These are phyloP conservation scores for Metarhizium brunneum DNA, from an alignment of 2,329 filamentous ascomycete genomes.

Conservation along the genomic window DNA sequence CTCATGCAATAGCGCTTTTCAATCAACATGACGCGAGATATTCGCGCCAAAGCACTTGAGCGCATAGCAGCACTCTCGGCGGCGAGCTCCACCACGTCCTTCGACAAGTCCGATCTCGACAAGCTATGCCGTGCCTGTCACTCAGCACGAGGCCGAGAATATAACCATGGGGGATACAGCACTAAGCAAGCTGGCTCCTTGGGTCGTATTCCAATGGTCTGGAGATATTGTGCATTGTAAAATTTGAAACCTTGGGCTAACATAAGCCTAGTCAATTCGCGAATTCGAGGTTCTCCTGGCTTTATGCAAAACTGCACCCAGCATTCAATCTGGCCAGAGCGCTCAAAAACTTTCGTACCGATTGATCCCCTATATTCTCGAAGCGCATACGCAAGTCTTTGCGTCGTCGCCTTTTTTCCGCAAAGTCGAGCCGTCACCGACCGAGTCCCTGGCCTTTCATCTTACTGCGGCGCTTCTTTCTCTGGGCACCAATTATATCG, in stretches of 20 bases:
- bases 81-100: slow-evolving; percentile 39
- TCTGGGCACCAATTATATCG: slow-evolving; percentile 63
- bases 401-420: slow-evolving; percentile 73
- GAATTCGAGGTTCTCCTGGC: slow-evolving; percentile 90
- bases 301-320: slow-evolving; percentile 80
- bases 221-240: slow-evolving; percentile 2
- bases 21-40: slow-evolving; percentile 39
- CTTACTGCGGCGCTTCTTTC: slow-evolving; percentile 75
- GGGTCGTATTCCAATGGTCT: slow-evolving; percentile 53
- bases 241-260: slow-evolving; percentile 8
- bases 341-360: slow-evolving; percentile 73
- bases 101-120: slow-evolving; percentile 55
- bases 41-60: slow-evolving; percentile 53
- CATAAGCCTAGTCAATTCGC: slow-evolving; percentile 56
- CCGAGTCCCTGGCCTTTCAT: slow-evolving; percentile 72
- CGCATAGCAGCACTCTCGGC: slow-evolving; percentile 57
- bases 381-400: slow-evolving; percentile 73
- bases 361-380: slow-evolving; percentile 74
- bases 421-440: slow-evolving; percentile 76
- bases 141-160: slow-evolving; percentile 31
- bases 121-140: slow-evolving; percentile 50
- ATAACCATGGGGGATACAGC: slow-evolving; percentile 37
- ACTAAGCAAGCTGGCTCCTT: slow-evolving; percentile 30
- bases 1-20: not conserved
- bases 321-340: slow-evolving; percentile 59